Base-by-base conservation (phyloP, 2,329 filamentous ascomycete genomes). In the Botrytis paeoniae region DNA sequence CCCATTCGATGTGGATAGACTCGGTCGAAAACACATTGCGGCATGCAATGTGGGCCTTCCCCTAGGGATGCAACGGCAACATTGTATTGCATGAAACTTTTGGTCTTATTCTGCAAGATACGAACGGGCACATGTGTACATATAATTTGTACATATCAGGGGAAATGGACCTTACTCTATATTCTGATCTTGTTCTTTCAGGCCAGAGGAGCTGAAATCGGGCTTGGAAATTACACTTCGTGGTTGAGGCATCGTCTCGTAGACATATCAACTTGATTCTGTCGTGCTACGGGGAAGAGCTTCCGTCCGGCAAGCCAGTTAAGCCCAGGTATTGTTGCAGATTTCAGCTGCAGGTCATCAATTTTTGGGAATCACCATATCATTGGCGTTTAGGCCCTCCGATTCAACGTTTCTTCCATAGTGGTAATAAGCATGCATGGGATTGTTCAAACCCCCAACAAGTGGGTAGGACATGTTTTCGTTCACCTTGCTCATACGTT, bases 301-400 rank as follows among this genome's bases (percentile, higher is more conserved):
- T 73, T 73, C 71, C 71, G 65, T 57, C 45, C 45, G 20, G 41
- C 62, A 60, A 72, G 51, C 51, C 62, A 62, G 20, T 66, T 16
- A 45, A 51, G 71, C 57, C 65, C 43, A 41, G 65, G 64, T 43
- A 39, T 70, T 16, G 59, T 70, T 73, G 71, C 65, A 70, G 57
- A 73, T 70, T 72, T 63, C 64, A 62, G 71, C 64, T 73, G 71
- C 71, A 73, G 71, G 65, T 57, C 64, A 70, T 73, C 65, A 70
- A 73, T 37, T 63, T 70, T 63, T 70, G 71, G 65, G 65, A 70
- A 60, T 51, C 41, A 60, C 45, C 35, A 72, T 62, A 63, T 62
- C 70, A 72, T 72, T 72, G 70, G 71, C 71, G 71, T 41, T 70
- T 32, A 73, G 35, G 37, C 7, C n/a, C 65, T 70, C 54, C 43